phyloP scores from a whole-genome alignment of 176 grass and related monocot species.

The Avena insularis region DNA sequence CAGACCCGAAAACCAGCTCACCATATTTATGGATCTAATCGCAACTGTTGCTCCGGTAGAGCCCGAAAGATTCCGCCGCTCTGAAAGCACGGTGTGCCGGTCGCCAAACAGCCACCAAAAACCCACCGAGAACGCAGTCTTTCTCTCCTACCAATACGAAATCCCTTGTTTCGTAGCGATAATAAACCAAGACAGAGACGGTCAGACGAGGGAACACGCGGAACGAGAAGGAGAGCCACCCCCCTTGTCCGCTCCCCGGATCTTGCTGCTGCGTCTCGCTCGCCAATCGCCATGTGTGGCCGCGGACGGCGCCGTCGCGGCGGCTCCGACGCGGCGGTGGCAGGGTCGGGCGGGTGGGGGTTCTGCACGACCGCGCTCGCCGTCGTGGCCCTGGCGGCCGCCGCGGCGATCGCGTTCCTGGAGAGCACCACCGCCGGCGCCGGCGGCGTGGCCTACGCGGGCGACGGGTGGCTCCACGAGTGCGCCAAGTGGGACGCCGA shows the following conservation, averaged over 20 bases:
- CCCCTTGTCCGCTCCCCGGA: background rate
- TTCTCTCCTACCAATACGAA: background rate
- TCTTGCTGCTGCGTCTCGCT: background rate
- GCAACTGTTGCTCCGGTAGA: background rate
- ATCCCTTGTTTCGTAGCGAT: background rate
- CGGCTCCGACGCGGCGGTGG: background rate
- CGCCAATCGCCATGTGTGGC: constrained; percentile 58
- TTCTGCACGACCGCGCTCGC: constrained; percentile 41
- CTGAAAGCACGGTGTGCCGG: background rate
- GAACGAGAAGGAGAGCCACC: background rate
- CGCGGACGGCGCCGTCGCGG: constrained; percentile 44
- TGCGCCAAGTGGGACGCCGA: constrained; percentile 95
- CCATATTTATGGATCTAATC: background rate
- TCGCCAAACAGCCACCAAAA: constrained; percentile 44
- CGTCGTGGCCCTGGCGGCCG: constrained; percentile 53
- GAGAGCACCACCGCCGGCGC: constrained; percentile 67
- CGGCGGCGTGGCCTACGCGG: constrained; percentile 55
- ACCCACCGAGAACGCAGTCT: constrained; percentile 22
- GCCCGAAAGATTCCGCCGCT: constrained; percentile 27
- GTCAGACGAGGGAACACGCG: background rate
- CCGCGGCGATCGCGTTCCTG: constrained; percentile 66
- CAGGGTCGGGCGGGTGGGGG: background rate
- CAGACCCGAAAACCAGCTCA: background rate
- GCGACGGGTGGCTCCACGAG: constrained; percentile 73
- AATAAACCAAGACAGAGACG: background rate